Evolutionary conservation across 345 rosid genomes (phyloP).

Genomic region (Euclidium syriacum): DNA sequence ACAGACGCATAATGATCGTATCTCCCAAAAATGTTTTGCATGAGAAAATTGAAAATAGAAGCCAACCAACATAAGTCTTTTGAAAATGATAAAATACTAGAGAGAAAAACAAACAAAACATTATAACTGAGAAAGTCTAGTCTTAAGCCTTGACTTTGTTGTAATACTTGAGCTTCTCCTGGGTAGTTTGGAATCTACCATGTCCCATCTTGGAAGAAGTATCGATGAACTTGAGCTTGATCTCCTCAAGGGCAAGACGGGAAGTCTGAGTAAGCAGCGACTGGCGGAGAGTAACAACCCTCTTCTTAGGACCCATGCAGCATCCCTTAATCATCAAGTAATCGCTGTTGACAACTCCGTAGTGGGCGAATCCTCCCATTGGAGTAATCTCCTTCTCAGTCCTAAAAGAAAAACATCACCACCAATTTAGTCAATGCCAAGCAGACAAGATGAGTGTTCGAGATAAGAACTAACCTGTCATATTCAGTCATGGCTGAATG

Average conservation of each 20-base stretch:
- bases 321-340: constrained; percentile 84
- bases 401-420: constrained; percentile 35
- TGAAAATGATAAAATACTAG: not conserved
- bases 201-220: constrained; percentile 71
- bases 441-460: too few relatives aligned
- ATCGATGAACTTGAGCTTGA: constrained; percentile 77
- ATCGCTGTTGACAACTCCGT: constrained; percentile 75
- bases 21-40: too few relatives aligned
- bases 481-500: constrained; percentile 70
- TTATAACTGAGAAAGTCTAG: too few relatives aligned
- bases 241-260: constrained; percentile 63
- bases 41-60: too few relatives aligned
- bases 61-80: not conserved
- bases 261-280: constrained; percentile 72
- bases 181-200: constrained; percentile 72
- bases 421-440: too few relatives aligned
- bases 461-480: constrained; percentile 77
- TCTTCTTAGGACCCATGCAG: constrained; percentile 85
- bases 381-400: constrained; percentile 85
- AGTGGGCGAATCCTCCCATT: constrained; percentile 90
- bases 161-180: constrained; percentile 60
- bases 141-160: constrained; percentile 55
- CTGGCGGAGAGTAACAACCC: constrained; percentile 75
- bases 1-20: too few relatives aligned
- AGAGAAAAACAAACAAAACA: not conserved